Evolutionary conservation across 2,329 filamentous ascomycete species (phyloP).

Genomic region (Apiospora pterosperma): DNA sequence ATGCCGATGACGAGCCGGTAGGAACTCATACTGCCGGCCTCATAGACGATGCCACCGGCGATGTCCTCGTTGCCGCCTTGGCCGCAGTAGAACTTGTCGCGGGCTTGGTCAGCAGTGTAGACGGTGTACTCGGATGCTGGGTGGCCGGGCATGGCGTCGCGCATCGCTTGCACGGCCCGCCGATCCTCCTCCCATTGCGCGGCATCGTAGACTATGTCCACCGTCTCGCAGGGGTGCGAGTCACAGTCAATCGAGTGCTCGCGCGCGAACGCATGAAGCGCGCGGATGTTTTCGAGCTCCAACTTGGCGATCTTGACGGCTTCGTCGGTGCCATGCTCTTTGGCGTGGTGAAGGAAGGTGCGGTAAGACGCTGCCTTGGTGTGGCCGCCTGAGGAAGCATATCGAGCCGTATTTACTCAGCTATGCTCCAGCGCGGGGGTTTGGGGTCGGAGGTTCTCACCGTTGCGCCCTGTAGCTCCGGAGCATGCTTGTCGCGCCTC

Average conservation of each 20-base stretch:
- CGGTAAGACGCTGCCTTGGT: conserved; percentile 7
- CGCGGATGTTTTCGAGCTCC: conserved; percentile 23
- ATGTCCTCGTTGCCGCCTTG: conserved; percentile 28
- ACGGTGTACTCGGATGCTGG: conserved; percentile 31
- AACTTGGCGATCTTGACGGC: conserved; percentile 26
- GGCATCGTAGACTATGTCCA: conserved; percentile 55
- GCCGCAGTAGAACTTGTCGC: conserved; percentile 28
- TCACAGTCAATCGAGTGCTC: conserved; percentile 39
- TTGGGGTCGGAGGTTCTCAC: conserved; percentile 23
- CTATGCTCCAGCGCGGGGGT: conserved; percentile 24
- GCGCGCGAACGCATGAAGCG: conserved; percentile 32
- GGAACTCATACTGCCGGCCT: conserved; percentile 12
- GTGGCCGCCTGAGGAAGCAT: conserved; percentile 3
- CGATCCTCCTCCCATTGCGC: background rate
- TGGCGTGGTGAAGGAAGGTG: conserved; percentile 2
- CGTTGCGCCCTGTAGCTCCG: conserved; percentile 24
- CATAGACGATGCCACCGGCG: conserved; percentile 24
- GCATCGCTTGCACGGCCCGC: conserved; percentile 16
- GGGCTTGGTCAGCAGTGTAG: conserved; percentile 23
- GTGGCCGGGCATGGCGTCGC: conserved; percentile 9
- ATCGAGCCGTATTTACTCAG: background rate
- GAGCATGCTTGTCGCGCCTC: conserved; percentile 27
- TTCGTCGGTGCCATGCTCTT: conserved; percentile 20
- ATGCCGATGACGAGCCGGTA: conserved; percentile 15
- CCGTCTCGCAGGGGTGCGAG: conserved; percentile 43